Base-by-base conservation (phyloP, 2,329 filamentous ascomycete genomes). In the Fusarium decemcellulare region DNA sequence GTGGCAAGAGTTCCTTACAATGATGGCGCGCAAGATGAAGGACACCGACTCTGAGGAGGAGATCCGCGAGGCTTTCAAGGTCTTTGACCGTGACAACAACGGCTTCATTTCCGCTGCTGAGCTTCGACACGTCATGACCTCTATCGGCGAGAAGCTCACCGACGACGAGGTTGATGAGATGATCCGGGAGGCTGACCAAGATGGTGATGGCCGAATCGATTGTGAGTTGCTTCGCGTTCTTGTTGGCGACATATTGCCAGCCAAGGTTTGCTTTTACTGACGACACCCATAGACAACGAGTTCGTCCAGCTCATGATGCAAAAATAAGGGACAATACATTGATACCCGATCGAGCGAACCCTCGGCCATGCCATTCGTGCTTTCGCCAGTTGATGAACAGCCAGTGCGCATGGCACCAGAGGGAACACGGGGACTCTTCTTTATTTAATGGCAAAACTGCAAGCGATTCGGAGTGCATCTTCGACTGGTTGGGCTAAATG, bases 221-320 rank as follows among this genome's bases (percentile, higher is more conserved):
- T 96, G 93, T 95, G 86, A 72, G 91, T 81, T 43, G 16, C 46
- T 16, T 32, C 14, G 34, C 16, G n/a, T 48, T 52, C n/a, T 34
- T 16, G 29, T 40, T 42, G 52, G 43, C 18, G 9, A 40, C 16
- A 51, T 36, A 23, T 52, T 16, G n/a, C 15, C 32, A 44, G 16
- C 7, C 16, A 16, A 29, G 30, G 40, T 14, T 34, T 37, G 5
- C 39, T 47, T 58, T 59, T 37, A 50, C 72, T 78, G 32, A 77
- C 66, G 30, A 40, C 40, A 15, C 23, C 42, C 15, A 48, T 75
- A 95, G 93, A 95, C 85, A 95, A 95, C 86, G 93, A 96, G 83
- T 96, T 96, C 79, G 93, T 96, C 76, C 93, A 96, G 85, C 91
- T 96, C 80, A 96, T 96, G 93, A 95, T 96, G 93, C 93, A 96